phyloP scores from a whole-genome alignment of 768 basidiomycete genomes.

The Pholiota conissans region DNA sequence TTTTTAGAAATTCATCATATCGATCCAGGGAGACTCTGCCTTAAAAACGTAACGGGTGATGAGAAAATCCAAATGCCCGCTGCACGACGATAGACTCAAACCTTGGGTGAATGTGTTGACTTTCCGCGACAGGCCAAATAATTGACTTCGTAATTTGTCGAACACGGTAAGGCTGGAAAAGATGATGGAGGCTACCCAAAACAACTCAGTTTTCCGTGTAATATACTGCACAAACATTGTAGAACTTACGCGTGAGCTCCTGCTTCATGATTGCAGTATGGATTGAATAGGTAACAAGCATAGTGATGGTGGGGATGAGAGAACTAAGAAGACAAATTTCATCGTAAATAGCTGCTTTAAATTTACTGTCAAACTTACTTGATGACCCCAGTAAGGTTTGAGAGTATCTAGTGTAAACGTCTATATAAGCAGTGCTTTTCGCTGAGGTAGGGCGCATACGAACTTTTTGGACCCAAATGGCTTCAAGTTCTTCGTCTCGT shows the following conservation, averaged over 20 bases:
- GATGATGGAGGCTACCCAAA: not conserved
- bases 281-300: not conserved
- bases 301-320: not conserved
- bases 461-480: not conserved
- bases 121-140: not conserved
- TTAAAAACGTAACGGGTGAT: not conserved
- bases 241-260: conserved; percentile 1
- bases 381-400: not conserved
- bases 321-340: not conserved
- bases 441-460: not conserved
- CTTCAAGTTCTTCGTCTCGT: conserved; percentile 15
- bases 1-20: not conserved
- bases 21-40: conserved; percentile 7
- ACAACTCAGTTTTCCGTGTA: not conserved
- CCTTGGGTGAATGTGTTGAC: not conserved
- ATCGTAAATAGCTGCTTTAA: not conserved
- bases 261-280: conserved; percentile 5
- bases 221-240: no score
- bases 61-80: not conserved
- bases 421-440: not conserved
- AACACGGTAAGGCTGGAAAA: conserved; percentile 3
- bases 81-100: not conserved
- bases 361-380: not conserved
- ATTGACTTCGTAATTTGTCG: not conserved
- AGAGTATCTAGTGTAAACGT: not conserved